Base-by-base conservation (phyloP, 2,329 filamentous ascomycete genomes). In the Colletotrichum trifolii region DNA sequence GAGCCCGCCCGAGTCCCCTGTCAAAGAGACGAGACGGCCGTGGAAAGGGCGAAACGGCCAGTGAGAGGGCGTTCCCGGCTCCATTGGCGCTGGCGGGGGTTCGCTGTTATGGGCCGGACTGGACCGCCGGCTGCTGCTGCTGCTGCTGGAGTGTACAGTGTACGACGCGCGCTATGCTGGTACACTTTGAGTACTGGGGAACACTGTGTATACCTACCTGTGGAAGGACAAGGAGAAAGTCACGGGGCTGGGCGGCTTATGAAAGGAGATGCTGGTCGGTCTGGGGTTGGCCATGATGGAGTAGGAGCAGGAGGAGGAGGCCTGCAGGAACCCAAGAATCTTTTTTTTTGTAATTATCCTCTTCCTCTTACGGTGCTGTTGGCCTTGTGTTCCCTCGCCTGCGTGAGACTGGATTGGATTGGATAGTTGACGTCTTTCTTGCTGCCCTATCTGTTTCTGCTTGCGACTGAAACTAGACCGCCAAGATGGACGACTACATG, bases 401-500 rank as follows among this genome's bases (percentile, higher is more conserved):
- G 4, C 25, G 25, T 25, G 25, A 25, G 25, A 25, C 25, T 5
- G 25, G 25, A 25, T 5, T 25, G 25, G 25, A 25, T 25, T 25
- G 25, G 25, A 25, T 25, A 25, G 25, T 25, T 25, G 25, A 4
- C 25, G 25, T 5, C 25, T 25, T 25, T 4, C 25, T 25, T 25
- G 25, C 25, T 25, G 25, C 25, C 25, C 4, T 25, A 25, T 25
- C 25, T 25, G 25, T 25, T 25, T 25, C 25, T 25, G 25, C 25
- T 25, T 25, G 25, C 25, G 25, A 25, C 25, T 25, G 25, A 25
- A 25, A 25, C 25, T 5, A 25, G 25, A 25, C 3, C 25, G 38
- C 45, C 60, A 72, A 65, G 34, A 88, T 88, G 86, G 86, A 88
- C 73, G 83, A 88, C 69, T 88, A 86, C 72, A 81, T 87, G 75